Conservation (phyloP, 257 asterid species). For the Salvia rosmarinus region DNA sequence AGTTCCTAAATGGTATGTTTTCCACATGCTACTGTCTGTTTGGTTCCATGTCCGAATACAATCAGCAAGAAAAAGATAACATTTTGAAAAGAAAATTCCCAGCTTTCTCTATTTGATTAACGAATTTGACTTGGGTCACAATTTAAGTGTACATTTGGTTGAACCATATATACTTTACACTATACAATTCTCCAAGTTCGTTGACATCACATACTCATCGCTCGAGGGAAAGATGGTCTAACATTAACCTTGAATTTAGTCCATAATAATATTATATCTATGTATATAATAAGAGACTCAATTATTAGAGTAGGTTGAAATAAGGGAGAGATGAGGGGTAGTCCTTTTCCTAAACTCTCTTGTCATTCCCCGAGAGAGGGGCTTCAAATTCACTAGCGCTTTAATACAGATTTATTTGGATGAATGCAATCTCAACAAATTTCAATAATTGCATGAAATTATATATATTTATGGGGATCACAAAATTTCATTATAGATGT, state of each 20-base stretch:
- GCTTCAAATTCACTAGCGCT: slow-evolving; percentile 48
- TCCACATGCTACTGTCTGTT: no score
- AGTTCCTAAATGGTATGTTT: no score
- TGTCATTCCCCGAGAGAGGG: slow-evolving; percentile 59
- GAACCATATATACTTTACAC: no score
- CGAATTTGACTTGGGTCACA: no score
- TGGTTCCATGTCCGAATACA: no score
- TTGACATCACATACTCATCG: no score
- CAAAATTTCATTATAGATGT: slow-evolving; percentile 38
- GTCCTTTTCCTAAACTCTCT: slow-evolving; percentile 59
- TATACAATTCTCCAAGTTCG: no score
- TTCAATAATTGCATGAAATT: slow-evolving; percentile 54
- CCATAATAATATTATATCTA: not conserved
- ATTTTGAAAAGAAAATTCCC: no score
- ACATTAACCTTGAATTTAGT: not conserved
- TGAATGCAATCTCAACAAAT: slow-evolving; percentile 38
- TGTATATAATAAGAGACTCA: slow-evolving; percentile 3
- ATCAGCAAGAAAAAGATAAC: no score
- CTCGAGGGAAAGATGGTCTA: no score
- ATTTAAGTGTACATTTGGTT: no score
- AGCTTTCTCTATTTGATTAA: no score
- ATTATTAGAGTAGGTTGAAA: slow-evolving; percentile 39
- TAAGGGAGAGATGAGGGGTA: slow-evolving; percentile 40
- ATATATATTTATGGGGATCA: slow-evolving; percentile 46
- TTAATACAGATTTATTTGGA: slow-evolving; percentile 38